phyloP scores from a whole-genome alignment of 2,329 filamentous ascomycete genomes.

The Cucurbitaria berberidis region DNA sequence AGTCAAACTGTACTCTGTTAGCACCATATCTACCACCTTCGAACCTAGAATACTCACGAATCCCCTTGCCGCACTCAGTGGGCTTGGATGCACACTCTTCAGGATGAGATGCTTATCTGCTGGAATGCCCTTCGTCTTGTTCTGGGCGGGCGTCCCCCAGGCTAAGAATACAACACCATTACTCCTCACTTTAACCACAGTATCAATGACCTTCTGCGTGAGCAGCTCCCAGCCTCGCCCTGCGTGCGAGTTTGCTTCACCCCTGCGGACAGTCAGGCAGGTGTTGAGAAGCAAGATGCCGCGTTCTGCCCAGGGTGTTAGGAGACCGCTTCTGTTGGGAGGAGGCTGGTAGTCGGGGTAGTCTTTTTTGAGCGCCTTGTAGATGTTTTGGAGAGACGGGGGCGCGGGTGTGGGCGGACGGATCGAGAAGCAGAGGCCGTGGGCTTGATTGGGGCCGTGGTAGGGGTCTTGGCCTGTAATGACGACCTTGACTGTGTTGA shows the following conservation, averaged over 20 bases:
- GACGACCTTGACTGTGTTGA: constrained; percentile 87
- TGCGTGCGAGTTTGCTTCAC: constrained; percentile 84
- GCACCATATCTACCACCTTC: constrained; percentile 13
- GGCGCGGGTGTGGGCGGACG: constrained; percentile 86
- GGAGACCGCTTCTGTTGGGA: constrained; percentile 76
- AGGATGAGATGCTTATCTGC: constrained; percentile 78
- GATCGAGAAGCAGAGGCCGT: constrained; percentile 95
- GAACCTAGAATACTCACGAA: constrained; percentile 62
- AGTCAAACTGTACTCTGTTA: constrained; percentile 66
- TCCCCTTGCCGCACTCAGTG: constrained; percentile 81
- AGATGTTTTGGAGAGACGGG: constrained; percentile 92
- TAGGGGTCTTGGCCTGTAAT: constrained; percentile 97
- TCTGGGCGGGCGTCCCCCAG: constrained; percentile 86
- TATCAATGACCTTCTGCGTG: constrained; percentile 89
- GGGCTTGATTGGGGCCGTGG: constrained; percentile 93
- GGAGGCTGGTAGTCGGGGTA: constrained; percentile 81
- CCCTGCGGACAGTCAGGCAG: constrained; percentile 88
- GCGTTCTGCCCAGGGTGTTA: constrained; percentile 92
- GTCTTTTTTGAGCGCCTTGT: constrained; percentile 83
- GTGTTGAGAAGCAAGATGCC: constrained; percentile 95
- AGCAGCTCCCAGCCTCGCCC: constrained; percentile 91
- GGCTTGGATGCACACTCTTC: constrained; percentile 88
- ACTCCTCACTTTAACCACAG: constrained; percentile 76
- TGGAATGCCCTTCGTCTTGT: constrained; percentile 77
- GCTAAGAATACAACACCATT: constrained; percentile 92